Evolutionary conservation across 2,329 filamentous ascomycete genomes (phyloP), one percentile per base, ranked within the genome.

Genomic region (Pseudogymnoascus sp.): DNA sequence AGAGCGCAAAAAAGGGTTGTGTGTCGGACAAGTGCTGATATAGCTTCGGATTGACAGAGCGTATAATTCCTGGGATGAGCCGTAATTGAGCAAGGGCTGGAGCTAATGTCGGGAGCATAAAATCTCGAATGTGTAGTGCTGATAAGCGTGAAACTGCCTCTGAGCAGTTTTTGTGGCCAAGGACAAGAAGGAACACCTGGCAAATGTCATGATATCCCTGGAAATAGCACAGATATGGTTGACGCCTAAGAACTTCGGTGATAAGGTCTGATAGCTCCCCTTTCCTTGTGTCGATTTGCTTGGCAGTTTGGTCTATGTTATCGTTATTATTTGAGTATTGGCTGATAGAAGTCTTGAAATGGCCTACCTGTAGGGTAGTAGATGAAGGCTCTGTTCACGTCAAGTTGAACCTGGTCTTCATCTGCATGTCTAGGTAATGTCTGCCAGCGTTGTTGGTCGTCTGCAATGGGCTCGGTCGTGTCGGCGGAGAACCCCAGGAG

Each of bases 181-280:
- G 81, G 9, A 97, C 93, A 12, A 99, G 83, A 41, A 97, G 83
- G 64, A 99, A 83, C 23, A 99, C 95, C 77, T 99, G 96, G 69
- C 91, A 95, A 71, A 99, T 97, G 77, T 99, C 95, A 76, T 99
- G 95, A 74, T 96, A 99, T 73, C 95, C 95, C 78, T 99, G 95
- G 75, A 99, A 99, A 77, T 99, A 99, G 79, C 87, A 91, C 37
- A 99, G 84, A 73, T 88, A 87, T 14, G 93, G 91, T 70, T 96
- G 83, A 35, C 84, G 84, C 61, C 96, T 88, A 52, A 99, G 83
- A 12, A 96, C 86, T 67, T 89, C 83, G 60, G 85, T 84, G 70
- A 99, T 97, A 60, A 99, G 81, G 66, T 85, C 78, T 6, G 87
- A 93, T 1, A 99, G 83, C 71, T 95, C 87, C 62, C 80, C 73